Base-by-base conservation (phyloP, 208 protist genomes). In the Acanthamoeba castellanii region DNA sequence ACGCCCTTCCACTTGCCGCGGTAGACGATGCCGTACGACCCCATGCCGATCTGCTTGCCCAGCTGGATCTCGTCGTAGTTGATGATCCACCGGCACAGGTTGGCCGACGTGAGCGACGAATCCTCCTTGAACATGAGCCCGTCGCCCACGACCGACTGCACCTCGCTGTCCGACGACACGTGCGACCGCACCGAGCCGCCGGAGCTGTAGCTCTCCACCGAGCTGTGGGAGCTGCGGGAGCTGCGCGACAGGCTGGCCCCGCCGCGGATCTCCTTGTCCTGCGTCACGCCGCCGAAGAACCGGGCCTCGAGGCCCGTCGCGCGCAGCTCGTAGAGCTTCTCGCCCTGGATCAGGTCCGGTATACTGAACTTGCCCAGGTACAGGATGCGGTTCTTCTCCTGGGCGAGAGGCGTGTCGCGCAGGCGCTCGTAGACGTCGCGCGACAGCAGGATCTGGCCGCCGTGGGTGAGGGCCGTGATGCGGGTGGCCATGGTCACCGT, bases 21-120 rank as follows among this genome's bases (percentile, higher is more conserved):
- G 55, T 94, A 18, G 3, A 94, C 90, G 50, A 94, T 82, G 7
- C 90, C 90, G 50, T 70, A 94, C 66, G 68, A 84, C 7, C 90
- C 90, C 68, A 84, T 55, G 66, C 90, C 90, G 45, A 94, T 61
- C 90, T 94, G 90, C 18, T 66, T 34, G 20, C 93, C 90, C 42
- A 94, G 25, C 50, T 94, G 50, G 34, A 94, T 76, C 50, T 94
- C 90, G 47, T 82, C 16, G 70, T 47, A 76, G 70, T 94, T 45
- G 70, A 94, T 82, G 64, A 94, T 94, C 90, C 90, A 94, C 1
- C 90, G 90, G n/a, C 90, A 94, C 25, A 94, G 70, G 18, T 94
- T 94, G 64, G 90, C 90, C n/a, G 50, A 70, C 20, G 90, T 84
- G 90, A 94, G 68, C 42, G 37, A 82, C 18, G 50, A 32, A 11